These are phyloP conservation scores for Pseudogymnoascus sp. DNA, from an alignment of 2,329 filamentous ascomycete genomes.

Conservation along the genomic window DNA sequence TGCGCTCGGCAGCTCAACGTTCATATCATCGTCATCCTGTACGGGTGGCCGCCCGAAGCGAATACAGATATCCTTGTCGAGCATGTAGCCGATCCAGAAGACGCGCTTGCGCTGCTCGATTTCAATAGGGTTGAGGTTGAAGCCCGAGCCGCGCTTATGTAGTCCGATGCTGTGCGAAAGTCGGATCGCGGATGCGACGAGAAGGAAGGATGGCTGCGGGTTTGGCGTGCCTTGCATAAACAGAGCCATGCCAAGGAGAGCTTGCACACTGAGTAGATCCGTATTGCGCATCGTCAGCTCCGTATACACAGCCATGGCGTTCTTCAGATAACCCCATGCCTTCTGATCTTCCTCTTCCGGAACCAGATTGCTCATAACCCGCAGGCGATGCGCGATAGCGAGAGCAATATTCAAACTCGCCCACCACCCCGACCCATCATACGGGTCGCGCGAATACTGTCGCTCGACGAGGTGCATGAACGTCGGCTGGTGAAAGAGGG, in stretches of 20 bases:
- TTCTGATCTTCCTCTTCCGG: conserved; percentile 87
- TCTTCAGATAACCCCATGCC: conserved; percentile 93
- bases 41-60: conserved; percentile 64
- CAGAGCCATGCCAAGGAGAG: conserved; percentile 82
- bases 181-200: conserved; percentile 83
- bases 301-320: conserved; percentile 85
- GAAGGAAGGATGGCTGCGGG: conserved; percentile 84
- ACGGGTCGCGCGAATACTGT: conserved; percentile 87
- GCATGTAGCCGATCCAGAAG: conserved; percentile 68
- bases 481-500: conserved; percentile 91
- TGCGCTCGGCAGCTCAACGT: conserved; percentile 87
- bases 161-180: conserved; percentile 90
- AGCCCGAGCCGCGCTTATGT: conserved; percentile 86
- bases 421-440: conserved; percentile 97
- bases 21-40: conserved; percentile 80
- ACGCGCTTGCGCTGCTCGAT: conserved; percentile 80
- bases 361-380: conserved; percentile 91
- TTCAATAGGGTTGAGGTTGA: conserved; percentile 88
- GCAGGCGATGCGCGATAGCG: conserved; percentile 84
- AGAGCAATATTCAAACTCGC: conserved; percentile 89
- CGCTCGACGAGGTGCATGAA: conserved; percentile 96
- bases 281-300: conserved; percentile 95
- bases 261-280: conserved; percentile 89
- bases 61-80: conserved; percentile 67
- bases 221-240: conserved; percentile 97